Conservation (phyloP, 192 early-diverging fungal species). For the Rhizoclosmatium globosum region DNA sequence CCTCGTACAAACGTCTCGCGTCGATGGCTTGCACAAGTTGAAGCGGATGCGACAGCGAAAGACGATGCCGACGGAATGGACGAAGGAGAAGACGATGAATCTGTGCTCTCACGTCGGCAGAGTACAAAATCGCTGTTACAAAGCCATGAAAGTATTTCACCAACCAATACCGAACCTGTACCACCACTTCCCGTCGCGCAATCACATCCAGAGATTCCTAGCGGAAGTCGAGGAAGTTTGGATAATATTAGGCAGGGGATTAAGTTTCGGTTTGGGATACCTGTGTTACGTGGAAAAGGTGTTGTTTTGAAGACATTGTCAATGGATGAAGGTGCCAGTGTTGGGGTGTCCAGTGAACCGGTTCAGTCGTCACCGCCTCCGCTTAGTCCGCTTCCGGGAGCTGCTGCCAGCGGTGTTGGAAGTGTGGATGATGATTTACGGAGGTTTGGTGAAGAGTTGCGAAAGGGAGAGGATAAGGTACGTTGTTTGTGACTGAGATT, state of each 20-base stretch:
- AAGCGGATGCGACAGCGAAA: conserved; percentile 34
- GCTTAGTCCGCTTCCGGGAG: not conserved
- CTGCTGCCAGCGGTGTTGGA: not conserved
- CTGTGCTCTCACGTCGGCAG: not conserved
- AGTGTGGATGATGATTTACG: not conserved
- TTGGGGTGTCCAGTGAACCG: no score
- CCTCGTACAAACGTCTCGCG: conserved; percentile 25
- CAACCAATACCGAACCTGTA: no score
- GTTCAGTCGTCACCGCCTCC: not conserved
- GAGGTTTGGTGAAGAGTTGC: not conserved
- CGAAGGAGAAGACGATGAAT: not conserved
- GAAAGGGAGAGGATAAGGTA: not conserved
- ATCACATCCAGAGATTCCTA: no score
- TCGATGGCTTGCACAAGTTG: conserved; percentile 31
- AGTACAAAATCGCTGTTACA: no score
- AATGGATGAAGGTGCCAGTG: no score
- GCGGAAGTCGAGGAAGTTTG: no score
- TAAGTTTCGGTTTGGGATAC: no score
- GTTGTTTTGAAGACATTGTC: no score
- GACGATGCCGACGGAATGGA: not conserved
- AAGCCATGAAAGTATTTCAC: no score
- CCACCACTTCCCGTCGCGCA: no score
- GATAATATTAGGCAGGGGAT: no score
- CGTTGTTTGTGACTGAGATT: not conserved
- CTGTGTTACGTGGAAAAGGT: no score